Evolutionary conservation across 352 stramenopile genomes (phyloP).

Genomic region (Phytophthora lateralis): DNA sequence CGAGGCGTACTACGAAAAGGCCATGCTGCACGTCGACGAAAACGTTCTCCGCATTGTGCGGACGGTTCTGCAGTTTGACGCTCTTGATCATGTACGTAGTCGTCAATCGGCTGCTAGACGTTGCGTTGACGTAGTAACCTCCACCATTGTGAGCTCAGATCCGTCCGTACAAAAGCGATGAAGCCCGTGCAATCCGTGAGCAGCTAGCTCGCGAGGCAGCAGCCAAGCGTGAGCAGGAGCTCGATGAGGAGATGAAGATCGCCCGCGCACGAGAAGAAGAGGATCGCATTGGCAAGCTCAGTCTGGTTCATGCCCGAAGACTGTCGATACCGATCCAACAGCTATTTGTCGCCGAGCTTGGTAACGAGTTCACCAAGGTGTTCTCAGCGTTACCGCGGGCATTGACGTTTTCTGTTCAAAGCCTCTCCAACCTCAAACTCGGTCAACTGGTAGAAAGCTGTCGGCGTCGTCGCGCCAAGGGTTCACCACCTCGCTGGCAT

Average conservation of each 20-base stretch:
- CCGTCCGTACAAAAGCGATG: conserved; percentile 57
- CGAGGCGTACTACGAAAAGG: conserved; percentile 57
- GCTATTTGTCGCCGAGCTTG: conserved; percentile 46
- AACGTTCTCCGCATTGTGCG: conserved; percentile 52
- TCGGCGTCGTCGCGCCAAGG: conserved; percentile 42
- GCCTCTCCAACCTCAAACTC: conserved; percentile 23
- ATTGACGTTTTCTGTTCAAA: not conserved
- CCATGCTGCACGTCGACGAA: conserved; percentile 68
- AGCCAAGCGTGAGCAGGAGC: conserved; percentile 48
- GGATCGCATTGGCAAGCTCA: conserved; percentile 43
- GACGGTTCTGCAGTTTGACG: conserved; percentile 45
- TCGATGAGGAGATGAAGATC: conserved; percentile 45
- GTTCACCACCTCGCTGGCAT: conserved; percentile 36
- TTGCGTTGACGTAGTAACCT: conserved; percentile 2
- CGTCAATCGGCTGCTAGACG: not conserved
- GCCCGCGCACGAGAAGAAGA: conserved; percentile 38
- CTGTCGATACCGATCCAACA: conserved; percentile 49
- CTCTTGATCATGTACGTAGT: conserved; percentile 39
- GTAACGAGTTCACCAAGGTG: conserved; percentile 42
- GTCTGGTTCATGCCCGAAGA: conserved; percentile 42
- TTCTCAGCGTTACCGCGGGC: conserved; percentile 28
- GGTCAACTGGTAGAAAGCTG: conserved; percentile 59
- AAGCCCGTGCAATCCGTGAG: conserved; percentile 54
- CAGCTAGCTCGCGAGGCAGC: conserved; percentile 47
- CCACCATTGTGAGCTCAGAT: conserved; percentile 38